Conservation (phyloP, 345 rosid species). For the Populus simonii region DNA sequence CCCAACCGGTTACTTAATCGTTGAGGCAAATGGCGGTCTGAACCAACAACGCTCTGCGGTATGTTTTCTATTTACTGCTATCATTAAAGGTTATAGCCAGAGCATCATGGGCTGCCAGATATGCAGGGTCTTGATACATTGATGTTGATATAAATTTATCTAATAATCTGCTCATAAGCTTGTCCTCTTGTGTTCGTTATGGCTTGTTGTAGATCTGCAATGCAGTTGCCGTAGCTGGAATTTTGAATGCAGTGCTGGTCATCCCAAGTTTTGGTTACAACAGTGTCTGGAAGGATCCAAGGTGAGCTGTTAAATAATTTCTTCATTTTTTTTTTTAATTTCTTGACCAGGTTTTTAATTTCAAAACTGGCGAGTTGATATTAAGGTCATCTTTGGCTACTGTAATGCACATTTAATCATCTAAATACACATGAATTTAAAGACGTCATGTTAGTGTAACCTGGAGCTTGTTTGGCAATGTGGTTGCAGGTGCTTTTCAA, state of each 20-base stretch:
- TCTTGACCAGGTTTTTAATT: background rate
- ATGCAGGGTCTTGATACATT: background rate
- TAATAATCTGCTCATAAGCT: slow-evolving; percentile 2
- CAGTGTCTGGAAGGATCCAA: slow-evolving; percentile 84
- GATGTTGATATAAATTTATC: background rate
- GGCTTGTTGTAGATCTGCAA: slow-evolving; percentile 66
- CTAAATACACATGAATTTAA: background rate
- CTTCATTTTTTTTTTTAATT: background rate
- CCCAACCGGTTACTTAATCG: slow-evolving; percentile 64
- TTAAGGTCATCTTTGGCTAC: background rate
- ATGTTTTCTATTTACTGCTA: slow-evolving; percentile 14
- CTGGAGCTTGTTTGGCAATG: too few species aligned
- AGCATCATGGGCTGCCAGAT: background rate
- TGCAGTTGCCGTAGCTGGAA: slow-evolving; percentile 96
- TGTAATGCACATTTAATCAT: background rate
- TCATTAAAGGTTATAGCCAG: background rate
- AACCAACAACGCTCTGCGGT: slow-evolving; percentile 98
- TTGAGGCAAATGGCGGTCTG: slow-evolving; percentile 95
- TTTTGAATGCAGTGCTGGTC: slow-evolving; percentile 74
- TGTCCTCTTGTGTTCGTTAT: background rate
- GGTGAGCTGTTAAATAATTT: slow-evolving; percentile 36
- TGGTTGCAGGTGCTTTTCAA: too few species aligned
- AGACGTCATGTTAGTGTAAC: background rate
- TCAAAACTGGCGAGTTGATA: background rate
- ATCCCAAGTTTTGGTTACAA: slow-evolving; percentile 78